Conservation (phyloP, 1,284 basidiomycete genomes). For the Pterula multifida region DNA sequence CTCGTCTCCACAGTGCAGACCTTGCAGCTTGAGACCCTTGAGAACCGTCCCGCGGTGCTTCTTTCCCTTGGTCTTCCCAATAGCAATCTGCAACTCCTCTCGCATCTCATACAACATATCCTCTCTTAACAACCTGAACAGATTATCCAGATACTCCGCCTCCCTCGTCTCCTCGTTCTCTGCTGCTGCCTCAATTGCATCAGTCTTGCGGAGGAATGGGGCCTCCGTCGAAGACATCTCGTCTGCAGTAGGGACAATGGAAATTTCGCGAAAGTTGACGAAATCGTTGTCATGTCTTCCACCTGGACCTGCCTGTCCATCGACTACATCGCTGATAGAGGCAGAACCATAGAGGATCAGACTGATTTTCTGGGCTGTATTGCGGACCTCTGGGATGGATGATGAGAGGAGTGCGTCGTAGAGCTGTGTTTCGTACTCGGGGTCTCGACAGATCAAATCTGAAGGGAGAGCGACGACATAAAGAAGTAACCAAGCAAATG, state of each 20-base stretch:
- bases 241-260: slow-evolving; percentile 46
- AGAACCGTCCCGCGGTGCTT: slow-evolving; percentile 28
- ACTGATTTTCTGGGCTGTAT: slow-evolving; percentile 29
- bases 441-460: slow-evolving; percentile 23
- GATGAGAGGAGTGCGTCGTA: slow-evolving; percentile 23
- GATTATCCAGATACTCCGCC: slow-evolving; percentile 45
- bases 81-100: slow-evolving; percentile 39
- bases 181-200: slow-evolving; percentile 29
- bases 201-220: slow-evolving; percentile 34
- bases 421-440: slow-evolving; percentile 26
- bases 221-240: slow-evolving; percentile 32
- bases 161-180: slow-evolving; percentile 24
- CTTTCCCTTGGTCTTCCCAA: slow-evolving; percentile 31
- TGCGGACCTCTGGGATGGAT: slow-evolving; percentile 18
- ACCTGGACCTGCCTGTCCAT: slow-evolving; percentile 27
- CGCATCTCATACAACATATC: slow-evolving; percentile 54
- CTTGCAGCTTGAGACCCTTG: slow-evolving; percentile 25
- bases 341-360: slow-evolving; percentile 22
- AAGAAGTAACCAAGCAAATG: slow-evolving; percentile 41
- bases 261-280: slow-evolving; percentile 39
- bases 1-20: slow-evolving; percentile 23
- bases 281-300: slow-evolving; percentile 60
- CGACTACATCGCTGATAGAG: slow-evolving; percentile 11
- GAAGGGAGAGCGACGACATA: slow-evolving; percentile 32
- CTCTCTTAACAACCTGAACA: slow-evolving; percentile 51